Percentiles rank a stretch among this genome's conserved stretches.
phyloP scores from a whole-genome alignment of 495 filamentous ascomycete species.

The Cenococcum geophilum region DNA sequence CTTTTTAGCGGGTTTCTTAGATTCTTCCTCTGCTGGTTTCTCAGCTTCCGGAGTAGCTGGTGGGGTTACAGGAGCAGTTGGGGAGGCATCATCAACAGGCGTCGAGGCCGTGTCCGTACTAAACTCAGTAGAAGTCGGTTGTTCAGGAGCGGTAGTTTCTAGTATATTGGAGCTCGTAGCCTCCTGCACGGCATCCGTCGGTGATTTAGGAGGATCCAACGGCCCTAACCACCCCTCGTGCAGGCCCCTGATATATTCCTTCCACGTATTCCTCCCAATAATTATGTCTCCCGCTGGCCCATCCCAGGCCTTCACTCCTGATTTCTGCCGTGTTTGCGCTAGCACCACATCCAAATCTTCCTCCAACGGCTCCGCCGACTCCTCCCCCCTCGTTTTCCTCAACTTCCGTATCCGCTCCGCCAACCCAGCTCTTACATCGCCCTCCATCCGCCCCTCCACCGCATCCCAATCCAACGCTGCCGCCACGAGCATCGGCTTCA shows the following conservation, averaged over 20 bases:
- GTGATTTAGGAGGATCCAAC: conserved; percentile 48
- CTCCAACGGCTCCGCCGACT: conserved; percentile 46
- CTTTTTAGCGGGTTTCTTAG: conserved; percentile 47
- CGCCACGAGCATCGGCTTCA: conserved; percentile 87
- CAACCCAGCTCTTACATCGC: conserved; percentile 73
- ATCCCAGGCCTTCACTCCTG: conserved; percentile 61
- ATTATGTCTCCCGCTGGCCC: conserved; percentile 78
- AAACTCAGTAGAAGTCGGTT: background rate
- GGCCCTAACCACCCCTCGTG: conserved; percentile 97
- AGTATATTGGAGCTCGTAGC: background rate
- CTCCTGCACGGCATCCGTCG: conserved; percentile 14
- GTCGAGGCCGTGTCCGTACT: conserved; percentile 1
- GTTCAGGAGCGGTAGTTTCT: background rate
- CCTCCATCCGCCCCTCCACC: conserved; percentile 81
- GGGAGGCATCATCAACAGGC: conserved; percentile 35
- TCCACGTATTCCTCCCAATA: conserved; percentile 91
- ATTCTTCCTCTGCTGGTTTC: conserved; percentile 42
- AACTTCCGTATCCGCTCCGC: conserved; percentile 73
- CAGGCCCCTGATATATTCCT: conserved; percentile 87
- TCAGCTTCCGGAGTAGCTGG: conserved; percentile 36
- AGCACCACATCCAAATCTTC: conserved; percentile 36
- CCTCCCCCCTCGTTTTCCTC: conserved; percentile 52
- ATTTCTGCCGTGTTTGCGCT: conserved; percentile 34
- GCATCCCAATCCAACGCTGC: conserved; percentile 93
- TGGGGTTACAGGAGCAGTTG: conserved; percentile 21